These are phyloP conservation scores for Fusarium algeriense DNA, from an alignment of 2,329 filamentous ascomycete genomes.

Conservation along the genomic window DNA sequence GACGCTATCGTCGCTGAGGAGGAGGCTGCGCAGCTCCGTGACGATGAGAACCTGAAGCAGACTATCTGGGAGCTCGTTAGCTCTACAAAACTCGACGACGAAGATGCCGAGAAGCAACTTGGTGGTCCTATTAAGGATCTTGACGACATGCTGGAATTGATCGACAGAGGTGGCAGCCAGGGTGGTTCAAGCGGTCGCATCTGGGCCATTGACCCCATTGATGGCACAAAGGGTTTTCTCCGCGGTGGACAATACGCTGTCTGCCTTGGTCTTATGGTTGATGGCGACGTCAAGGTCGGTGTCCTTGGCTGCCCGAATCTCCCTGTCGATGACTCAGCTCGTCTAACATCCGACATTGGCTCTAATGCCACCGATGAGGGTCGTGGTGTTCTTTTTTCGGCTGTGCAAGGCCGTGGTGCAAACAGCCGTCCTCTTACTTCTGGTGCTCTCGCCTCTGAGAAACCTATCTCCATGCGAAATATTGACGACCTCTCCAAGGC, in stretches of 20 bases:
- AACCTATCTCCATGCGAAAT: constrained; percentile 82
- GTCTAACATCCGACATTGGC: constrained; percentile 75
- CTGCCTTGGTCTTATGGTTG: constrained; percentile 90
- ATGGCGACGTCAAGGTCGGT: constrained; percentile 93
- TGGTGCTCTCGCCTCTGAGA: constrained; percentile 63
- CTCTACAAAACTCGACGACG: constrained; percentile 73
- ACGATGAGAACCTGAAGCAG: constrained; percentile 73
- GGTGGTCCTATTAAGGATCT: constrained; percentile 77
- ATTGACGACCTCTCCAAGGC: constrained; percentile 81
- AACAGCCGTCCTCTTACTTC: constrained; percentile 78
- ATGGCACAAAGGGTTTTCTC: constrained; percentile 97
- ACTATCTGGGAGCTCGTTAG: constrained; percentile 87
- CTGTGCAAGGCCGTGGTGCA: constrained; percentile 82
- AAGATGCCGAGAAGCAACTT: constrained; percentile 69
- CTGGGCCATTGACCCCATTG: constrained; percentile 97
- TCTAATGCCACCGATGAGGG: constrained; percentile 79
- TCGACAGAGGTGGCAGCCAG: constrained; percentile 76
- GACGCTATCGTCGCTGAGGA: constrained; percentile 97
- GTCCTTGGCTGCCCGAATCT: constrained; percentile 97
- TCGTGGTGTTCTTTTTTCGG: constrained; percentile 89
- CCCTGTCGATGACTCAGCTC: constrained; percentile 80
- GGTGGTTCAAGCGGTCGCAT: constrained; percentile 83
- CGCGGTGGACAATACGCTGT: constrained; percentile 97
- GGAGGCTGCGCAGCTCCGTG: constrained; percentile 83
- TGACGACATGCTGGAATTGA: constrained; percentile 74